phyloP scores from a whole-genome alignment of 371 early-diverging fungal genomes.

The Parasitella parasitica region DNA sequence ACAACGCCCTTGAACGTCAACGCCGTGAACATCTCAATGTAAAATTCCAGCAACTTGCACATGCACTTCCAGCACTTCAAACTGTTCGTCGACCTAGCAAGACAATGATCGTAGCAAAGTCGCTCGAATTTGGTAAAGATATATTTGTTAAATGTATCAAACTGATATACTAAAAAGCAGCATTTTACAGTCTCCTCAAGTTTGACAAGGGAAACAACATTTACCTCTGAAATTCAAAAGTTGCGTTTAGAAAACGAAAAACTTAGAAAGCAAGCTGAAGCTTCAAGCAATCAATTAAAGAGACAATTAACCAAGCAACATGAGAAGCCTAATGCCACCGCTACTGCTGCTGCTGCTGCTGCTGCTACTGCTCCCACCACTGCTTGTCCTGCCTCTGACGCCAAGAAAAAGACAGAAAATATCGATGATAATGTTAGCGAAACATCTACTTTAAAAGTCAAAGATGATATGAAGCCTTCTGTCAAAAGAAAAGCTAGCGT shows the following conservation, averaged over 20 bases:
- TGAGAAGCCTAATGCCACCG: background rate
- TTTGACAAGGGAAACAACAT: conserved; percentile 22
- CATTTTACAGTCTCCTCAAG: conserved; percentile 20
- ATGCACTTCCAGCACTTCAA: conserved; percentile 69
- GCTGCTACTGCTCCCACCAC: background rate
- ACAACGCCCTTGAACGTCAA: conserved; percentile 80
- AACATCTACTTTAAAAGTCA: background rate
- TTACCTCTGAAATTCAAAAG: conserved; percentile 21
- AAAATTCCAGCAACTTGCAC: conserved; percentile 77
- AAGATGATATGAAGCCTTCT: background rate
- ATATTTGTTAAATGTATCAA: background rate
- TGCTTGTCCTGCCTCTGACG: background rate
- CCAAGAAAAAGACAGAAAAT: background rate
- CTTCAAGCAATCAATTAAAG: conserved; percentile 1
- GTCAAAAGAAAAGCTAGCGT: conserved; percentile 18
- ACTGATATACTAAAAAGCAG: background rate
- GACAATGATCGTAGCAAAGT: conserved; percentile 72
- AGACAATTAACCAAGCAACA: background rate
- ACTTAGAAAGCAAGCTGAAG: conserved; percentile 20
- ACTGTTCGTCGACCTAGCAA: conserved; percentile 76
- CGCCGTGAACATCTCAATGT: conserved; percentile 74
- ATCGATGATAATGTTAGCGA: background rate
- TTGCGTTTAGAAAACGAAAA: conserved; percentile 28
- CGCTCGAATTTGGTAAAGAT: conserved; percentile 58
- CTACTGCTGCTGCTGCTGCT: background rate